Percentiles rank a stretch among this genome's conserved stretches.
Evolutionary conservation across 495 filamentous ascomycete species (phyloP).

Genomic region (Pyrenopolyporus hunteri): DNA sequence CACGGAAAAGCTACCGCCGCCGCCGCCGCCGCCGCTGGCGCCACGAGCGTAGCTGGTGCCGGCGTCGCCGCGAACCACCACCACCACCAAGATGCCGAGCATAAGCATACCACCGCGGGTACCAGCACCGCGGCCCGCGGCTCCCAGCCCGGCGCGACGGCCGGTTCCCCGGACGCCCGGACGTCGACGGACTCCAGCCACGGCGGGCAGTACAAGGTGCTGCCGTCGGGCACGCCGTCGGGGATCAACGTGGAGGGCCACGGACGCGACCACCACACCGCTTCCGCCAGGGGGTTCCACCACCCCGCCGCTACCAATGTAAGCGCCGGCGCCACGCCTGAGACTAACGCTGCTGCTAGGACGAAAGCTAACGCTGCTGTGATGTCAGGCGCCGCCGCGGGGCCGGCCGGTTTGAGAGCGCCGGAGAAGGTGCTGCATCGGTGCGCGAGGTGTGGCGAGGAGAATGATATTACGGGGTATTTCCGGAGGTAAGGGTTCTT

Average conservation of each 20-base stretch:
- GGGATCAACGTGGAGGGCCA: constrained; percentile 31
- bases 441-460: constrained; percentile 44
- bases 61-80: constrained; percentile 16
- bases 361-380: too few species aligned
- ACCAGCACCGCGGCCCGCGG: not conserved
- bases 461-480: constrained; percentile 44
- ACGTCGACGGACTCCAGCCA: constrained; percentile 26
- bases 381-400: constrained; percentile 9
- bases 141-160: not conserved
- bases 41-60: constrained; percentile 9
- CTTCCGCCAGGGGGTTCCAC: too few species aligned
- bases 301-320: too few species aligned
- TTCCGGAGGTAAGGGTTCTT: constrained; percentile 12
- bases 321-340: too few species aligned
- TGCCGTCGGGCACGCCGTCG: constrained; percentile 41
- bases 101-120: not conserved
- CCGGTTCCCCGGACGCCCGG: not conserved
- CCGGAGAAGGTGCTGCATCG: constrained; percentile 34
- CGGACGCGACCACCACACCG: constrained; percentile 6
- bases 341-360: too few species aligned
- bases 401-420: constrained; percentile 32
- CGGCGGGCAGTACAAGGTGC: constrained; percentile 39
- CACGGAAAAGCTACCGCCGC: constrained; percentile 11
- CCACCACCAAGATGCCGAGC: not conserved
- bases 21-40: constrained; percentile 12